phyloP scores from a whole-genome alignment of 306 rosid species.

The Casuarina cunninghamiana region DNA sequence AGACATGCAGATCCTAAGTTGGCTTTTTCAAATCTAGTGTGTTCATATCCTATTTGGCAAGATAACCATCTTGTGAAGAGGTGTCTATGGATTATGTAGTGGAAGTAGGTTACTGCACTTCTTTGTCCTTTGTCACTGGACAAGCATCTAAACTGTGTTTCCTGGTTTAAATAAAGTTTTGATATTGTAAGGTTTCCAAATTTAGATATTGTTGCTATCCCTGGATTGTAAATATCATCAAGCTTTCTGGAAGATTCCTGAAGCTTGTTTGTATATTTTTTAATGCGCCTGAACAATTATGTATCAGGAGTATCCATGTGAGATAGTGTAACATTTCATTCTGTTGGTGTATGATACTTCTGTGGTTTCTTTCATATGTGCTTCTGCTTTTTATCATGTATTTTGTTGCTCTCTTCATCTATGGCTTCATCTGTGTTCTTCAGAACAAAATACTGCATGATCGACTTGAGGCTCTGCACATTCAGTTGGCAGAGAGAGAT shows the following conservation, averaged over 20 bases:
- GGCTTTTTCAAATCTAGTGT: not conserved
- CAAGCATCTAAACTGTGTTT: not conserved
- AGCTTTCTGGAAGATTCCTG: not conserved
- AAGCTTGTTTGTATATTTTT: too few species aligned
- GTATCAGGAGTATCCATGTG: not conserved
- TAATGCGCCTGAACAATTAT: too few species aligned
- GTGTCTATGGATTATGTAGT: not conserved
- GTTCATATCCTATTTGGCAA: not conserved
- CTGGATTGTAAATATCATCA: not conserved
- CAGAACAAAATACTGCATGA: slow-evolving; percentile 88
- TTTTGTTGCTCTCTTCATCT: slow-evolving; percentile 15
- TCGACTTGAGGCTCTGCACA: slow-evolving; percentile 91
- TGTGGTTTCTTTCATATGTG: not conserved
- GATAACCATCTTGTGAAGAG: not conserved
- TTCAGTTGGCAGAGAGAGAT: slow-evolving; percentile 83
- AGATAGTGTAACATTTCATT: not conserved
- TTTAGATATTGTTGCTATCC: too few species aligned
- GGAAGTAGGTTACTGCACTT: not conserved
- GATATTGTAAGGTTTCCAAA: too few species aligned
- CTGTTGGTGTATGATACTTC: too few species aligned
- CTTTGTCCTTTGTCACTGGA: not conserved
- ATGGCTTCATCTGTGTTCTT: slow-evolving; percentile 14
- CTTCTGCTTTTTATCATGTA: not conserved
- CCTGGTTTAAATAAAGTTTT: not conserved
- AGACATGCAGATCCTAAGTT: not conserved